Base-by-base conservation (phyloP, 495 filamentous ascomycete genomes). In the Tuber calosporum region DNA sequence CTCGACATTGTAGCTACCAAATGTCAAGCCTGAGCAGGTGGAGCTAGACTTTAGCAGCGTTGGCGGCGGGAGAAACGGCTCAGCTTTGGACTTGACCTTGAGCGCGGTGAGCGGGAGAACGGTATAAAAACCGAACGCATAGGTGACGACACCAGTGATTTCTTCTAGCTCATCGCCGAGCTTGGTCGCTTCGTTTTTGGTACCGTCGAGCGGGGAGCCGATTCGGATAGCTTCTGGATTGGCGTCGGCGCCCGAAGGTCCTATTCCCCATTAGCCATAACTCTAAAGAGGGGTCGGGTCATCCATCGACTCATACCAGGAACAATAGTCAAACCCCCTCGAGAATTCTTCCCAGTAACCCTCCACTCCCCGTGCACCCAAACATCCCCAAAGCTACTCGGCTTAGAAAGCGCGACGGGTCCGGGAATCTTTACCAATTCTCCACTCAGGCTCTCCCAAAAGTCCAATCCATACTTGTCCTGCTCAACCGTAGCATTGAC, bases 141-240 rank as follows among this genome's bases (percentile, higher is more conserved):
- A 83, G 37, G 82, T 85, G 2, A 90, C 83, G 58, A 90, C 79
- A 41, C 89, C 89, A 1, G 86, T 88, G 81, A 90, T 87, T 45
- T 87, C 85, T 22, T 81, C 84, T 38, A 89, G 81, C 0, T 75
- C 73, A 80, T 90, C 88, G 30, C 88, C 88, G 40, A 90, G 83
- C 76, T 85, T 87, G 62, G 82, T 82, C n/a, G 75, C 82, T 17
- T 85, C 84, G 80, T 90, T 90, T 30, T 83, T 81, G 42, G 86
- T 86, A 66, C 87, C 87, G 76, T 90, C 88, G 22, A 90, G 84
- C 11, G 88, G 88, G 0, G 81, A 70, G 48, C 86, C 86, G 79
- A 90, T 86, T 73, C 87, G 80, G 75, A 90, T 88, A 42, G 86
- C 84, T 78, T 90, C 89, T 0, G 89, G 88, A 74, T 90, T 90